phyloP scores from a whole-genome alignment of 23 red algal genomes.

The Gracilaria gracilis region DNA sequence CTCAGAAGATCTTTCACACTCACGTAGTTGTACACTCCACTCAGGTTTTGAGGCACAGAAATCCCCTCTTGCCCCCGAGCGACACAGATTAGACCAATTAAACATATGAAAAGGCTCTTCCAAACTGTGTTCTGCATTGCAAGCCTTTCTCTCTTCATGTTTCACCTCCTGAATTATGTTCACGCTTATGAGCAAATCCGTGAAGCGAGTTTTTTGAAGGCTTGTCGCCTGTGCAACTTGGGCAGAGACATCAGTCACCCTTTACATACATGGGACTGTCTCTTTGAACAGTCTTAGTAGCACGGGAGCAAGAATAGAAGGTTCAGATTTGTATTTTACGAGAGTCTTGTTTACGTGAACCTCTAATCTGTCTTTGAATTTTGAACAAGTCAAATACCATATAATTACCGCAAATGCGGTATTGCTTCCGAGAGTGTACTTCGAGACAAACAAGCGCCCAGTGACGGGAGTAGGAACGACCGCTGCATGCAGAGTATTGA shows the following conservation, averaged over 20 bases:
- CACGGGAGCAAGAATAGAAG: no score
- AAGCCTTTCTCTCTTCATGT: neutral
- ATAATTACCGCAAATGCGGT: neutral
- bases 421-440: neutral
- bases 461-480: no score
- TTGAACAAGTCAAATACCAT: neutral
- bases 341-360: neutral
- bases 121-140: neutral
- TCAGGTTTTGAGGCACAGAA: neutral
- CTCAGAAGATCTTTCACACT: constrained; percentile 10
- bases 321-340: no score
- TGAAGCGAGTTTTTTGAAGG: neutral
- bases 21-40: constrained; percentile 7
- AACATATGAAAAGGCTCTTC: neutral
- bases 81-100: neutral
- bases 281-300: no score
- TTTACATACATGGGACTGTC: neutral
- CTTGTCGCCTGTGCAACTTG: neutral
- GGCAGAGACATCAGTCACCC: neutral
- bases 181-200: neutral
- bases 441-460: no score
- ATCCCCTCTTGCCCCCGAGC: neutral
- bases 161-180: neutral
- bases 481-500: no score
- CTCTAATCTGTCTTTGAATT: constrained; percentile 1